phyloP scores from a whole-genome alignment of 306 rosid genomes.

The Boehmeria nivea region DNA sequence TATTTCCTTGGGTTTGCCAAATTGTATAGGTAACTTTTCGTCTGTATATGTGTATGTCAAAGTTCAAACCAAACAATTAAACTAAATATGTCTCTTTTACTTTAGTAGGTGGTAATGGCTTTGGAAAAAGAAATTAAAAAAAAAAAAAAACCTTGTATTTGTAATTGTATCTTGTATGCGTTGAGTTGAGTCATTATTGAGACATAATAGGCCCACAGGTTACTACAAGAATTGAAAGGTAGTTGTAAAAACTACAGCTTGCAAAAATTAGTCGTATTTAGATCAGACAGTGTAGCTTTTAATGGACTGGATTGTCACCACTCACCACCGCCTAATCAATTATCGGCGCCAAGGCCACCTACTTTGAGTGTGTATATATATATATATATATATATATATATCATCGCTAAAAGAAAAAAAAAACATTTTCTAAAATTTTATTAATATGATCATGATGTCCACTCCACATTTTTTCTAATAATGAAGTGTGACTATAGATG shows the following conservation, averaged over 20 bases:
- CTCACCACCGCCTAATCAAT: conserved; percentile 14
- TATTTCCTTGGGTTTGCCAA: not conserved
- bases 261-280: conserved; percentile 24
- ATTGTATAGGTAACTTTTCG: not conserved
- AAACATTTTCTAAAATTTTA: no score
- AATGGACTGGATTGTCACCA: not conserved
- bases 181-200: no score
- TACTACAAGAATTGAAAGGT: conserved; percentile 3
- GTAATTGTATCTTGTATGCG: conserved; percentile 13
- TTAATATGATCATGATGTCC: no score
- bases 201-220: conserved; percentile 10
- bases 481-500: no score
- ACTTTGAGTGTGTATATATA: conserved; percentile 10
- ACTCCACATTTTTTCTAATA: no score
- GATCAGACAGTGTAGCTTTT: conserved; percentile 14
- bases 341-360: conserved; percentile 11
- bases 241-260: conserved; percentile 29
- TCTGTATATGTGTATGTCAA: not conserved
- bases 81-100: not conserved
- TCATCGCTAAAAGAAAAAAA: no score
- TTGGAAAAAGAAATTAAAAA: not conserved
- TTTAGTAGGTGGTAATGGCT: not conserved
- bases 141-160: not conserved
- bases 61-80: conserved; percentile 7
- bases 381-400: not conserved